These are phyloP conservation scores for Plasmodium gaboni DNA, from an alignment of 169 alveolate species.

Conservation along the genomic window DNA sequence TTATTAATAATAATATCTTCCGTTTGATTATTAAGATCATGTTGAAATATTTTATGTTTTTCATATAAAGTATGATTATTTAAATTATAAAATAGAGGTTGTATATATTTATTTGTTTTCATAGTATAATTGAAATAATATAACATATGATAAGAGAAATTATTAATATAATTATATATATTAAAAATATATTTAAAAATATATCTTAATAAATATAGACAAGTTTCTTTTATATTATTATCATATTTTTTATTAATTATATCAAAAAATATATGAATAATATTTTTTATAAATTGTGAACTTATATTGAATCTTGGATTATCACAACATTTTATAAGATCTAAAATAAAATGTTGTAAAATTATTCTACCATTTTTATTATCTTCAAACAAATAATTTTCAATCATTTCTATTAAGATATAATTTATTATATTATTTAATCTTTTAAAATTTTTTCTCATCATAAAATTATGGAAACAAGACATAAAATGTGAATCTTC, in stretches of 20 bases:
- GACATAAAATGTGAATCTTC: background rate
- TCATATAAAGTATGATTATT: background rate
- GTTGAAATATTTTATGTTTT: background rate
- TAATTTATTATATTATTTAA: slow-evolving; percentile 49
- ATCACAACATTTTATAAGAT: slow-evolving; percentile 70
- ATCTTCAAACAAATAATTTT: slow-evolving; percentile 40
- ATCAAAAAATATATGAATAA: slow-evolving; percentile 36
- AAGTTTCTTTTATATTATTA: slow-evolving; percentile 45
- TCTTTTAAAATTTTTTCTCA: slow-evolving; percentile 52
- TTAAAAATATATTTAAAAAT: slow-evolving; percentile 59
- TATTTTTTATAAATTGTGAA: slow-evolving; percentile 43
- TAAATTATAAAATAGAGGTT: slow-evolving; percentile 22
- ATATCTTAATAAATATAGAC: slow-evolving; percentile 40
- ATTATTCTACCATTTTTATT: slow-evolving; percentile 53
- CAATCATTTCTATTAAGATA: slow-evolving; percentile 60
- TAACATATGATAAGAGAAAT: slow-evolving; percentile 42
- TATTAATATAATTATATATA: slow-evolving; percentile 44
- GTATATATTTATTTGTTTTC: slow-evolving; percentile 29
- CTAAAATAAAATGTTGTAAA: slow-evolving; percentile 38
- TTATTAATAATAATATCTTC: no score
- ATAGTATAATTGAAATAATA: slow-evolving; percentile 33
- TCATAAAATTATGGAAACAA: slow-evolving; percentile 20
- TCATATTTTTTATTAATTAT: slow-evolving; percentile 58
- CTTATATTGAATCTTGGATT: slow-evolving; percentile 69
- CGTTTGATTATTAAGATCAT: background rate